Percentiles rank a stretch among this genome's conserved stretches.
Conservation (phyloP, 768 basidiomycete species). For the Russula foetens region DNA sequence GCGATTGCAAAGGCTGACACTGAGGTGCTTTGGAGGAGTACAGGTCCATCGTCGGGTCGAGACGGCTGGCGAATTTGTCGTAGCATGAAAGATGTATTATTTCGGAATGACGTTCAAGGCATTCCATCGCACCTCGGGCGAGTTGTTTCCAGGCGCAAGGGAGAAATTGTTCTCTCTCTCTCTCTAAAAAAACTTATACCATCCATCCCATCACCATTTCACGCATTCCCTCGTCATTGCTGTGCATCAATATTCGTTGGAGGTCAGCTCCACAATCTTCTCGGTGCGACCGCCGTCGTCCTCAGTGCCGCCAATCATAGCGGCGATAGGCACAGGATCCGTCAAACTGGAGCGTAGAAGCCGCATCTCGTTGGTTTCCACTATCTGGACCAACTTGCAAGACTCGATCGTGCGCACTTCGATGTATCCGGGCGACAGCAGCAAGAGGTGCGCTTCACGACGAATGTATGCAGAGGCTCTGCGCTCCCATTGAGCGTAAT, state of each 20-base stretch:
- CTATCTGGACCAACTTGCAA: not conserved
- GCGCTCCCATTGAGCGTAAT: not conserved
- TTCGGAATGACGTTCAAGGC: too few species aligned
- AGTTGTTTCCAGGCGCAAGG: too few species aligned
- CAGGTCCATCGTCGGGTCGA: too few species aligned
- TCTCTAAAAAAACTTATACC: too few species aligned
- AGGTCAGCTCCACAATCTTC: conserved; percentile 44
- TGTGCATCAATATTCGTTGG: conserved; percentile 45
- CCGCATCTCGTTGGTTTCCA: not conserved
- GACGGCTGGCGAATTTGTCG: too few species aligned
- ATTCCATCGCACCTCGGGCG: too few species aligned
- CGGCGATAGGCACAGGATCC: not conserved
- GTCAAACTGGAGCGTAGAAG: not conserved
- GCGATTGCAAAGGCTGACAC: too few species aligned
- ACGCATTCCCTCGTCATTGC: conserved; percentile 4
- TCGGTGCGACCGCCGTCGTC: not conserved
- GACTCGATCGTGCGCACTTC: not conserved
- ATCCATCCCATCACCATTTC: conserved; percentile 13
- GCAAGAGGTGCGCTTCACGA: not conserved
- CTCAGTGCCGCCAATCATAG: not conserved
- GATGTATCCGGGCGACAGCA: not conserved
- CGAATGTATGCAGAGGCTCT: not conserved
- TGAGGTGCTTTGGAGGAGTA: too few species aligned
- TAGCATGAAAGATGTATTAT: too few species aligned
- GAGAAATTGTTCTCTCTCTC: too few species aligned